Evolutionary conservation across 1,139 yeast species (phyloP), one percentile per base, ranked within the genome.

Genomic region (Magnusiomyces tetraspermus): DNA sequence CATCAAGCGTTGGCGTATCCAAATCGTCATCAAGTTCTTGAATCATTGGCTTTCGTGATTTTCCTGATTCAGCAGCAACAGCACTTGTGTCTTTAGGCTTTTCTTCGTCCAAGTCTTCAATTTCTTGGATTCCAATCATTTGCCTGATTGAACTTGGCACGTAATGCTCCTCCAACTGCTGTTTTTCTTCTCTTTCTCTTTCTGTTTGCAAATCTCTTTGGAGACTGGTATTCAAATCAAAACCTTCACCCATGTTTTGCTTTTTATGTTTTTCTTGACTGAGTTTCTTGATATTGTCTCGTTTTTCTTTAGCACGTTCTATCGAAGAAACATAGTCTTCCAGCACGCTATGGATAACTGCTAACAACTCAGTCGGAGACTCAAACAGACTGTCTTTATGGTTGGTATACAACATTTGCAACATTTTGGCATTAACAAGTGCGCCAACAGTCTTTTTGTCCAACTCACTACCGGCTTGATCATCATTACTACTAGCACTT

Each of bases 381-480:
- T 76, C 77, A 11, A 87, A 76, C 40, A 90, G 67, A 46, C 75
- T 75, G 10, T 80, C 79, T 56, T 79, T 83, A 59, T 84, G 83
- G 30, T 73, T 73, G 17, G 76, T 76, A n/a, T 82, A 79, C 45
- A 87, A 67, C 21, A 71, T 69, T 61, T 88, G 92, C 49, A 89
- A 68, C 19, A 87, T 63, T 55, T 84, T 78, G 55, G 86, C 71
- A 62, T 85, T 83, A 5, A 80, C 71, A 48, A 88, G 69, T 45
- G 78, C 74, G 19, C 75, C 61, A 53, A 83, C 76, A 5, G 89
- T 85, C 56, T 77, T 75, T 4, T 68, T 74, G 2, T 63, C 70
- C 2, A 62, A 65, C 21, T 48, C 55, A 23, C 40, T 55, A 3
- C 51, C 51, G 2, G 42, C 26, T 5, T 52, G 19, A 10, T 10